Base-by-base conservation (phyloP, 2,329 filamentous ascomycete genomes). In the Colletotrichum zoysiae region DNA sequence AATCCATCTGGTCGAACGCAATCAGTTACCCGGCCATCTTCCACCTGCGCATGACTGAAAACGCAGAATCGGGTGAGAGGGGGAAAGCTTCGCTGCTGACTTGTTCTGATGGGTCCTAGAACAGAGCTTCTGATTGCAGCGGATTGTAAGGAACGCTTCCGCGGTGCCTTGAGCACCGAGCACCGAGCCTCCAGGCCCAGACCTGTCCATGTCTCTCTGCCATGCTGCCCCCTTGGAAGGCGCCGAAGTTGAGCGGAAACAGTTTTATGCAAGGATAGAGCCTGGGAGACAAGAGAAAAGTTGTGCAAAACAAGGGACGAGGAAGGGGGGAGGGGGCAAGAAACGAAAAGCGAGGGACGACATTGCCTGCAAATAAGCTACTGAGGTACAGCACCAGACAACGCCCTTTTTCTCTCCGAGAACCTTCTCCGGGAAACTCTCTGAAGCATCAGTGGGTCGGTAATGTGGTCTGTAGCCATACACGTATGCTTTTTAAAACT, bases 101-200 rank as follows among this genome's bases (percentile, higher is more conserved):
- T 64, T 71, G 57, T 55, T 69, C 65, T 50, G 65, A 70, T 72
- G 70, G 60, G 66, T 68, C 70, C 40, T 26, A 33, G 33, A 35
- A 26, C 46, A 20, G 60, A 64, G 59, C 70, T 65, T 70, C 70
- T 70, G 70, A 72, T 72, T 72, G 70, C 65, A 69, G 59, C 70
- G 70, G 70, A 53, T 40, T 65, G 55, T 50, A 26, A 72, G 70
- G 70, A 42, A 65, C 46, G 53, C 70, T 72, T 72, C 70, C 70
- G 70, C 65, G 65, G 65, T 70, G 65, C 70, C 65, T 59, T 40
- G 59, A 60, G 65, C 65, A 69, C 65, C 59, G 59, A 60, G 65
- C 65, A 69, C 65, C 59, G 40, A 71, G 65, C 64, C 68, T 64
- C 64, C 57, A 62, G 59, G 30, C 59, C 60, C 48, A 63, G 65